Evolutionary conservation across 768 basidiomycete species (phyloP), one percentile per base, ranked within the genome.

Genomic region (Boletus bicolor): DNA sequence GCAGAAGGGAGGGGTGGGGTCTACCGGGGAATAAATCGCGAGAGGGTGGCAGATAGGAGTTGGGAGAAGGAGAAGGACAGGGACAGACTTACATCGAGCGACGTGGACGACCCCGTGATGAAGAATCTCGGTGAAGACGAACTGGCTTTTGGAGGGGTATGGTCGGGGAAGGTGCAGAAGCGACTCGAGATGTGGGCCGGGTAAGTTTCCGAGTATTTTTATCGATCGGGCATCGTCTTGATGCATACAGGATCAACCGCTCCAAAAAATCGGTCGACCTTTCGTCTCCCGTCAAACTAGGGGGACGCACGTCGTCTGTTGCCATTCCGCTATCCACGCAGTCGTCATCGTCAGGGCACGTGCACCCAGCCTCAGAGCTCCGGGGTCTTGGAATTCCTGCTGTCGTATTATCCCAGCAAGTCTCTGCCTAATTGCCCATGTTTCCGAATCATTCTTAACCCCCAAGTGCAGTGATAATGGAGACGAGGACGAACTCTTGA

Each of bases 401-500:
- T 2, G 68, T 79, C 17, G 68, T 78, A 7, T 56, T 79, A 45
- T 73, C 76, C 7, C 68, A 71, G 79, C 78, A 62, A 52, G 73
- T 39, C 34, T 19, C 42, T 32, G 6, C 21, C 12, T 10, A 11
- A 14, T 55, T 17, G 4, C 10, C 24, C 42, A 10, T 42, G n/a
- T 32, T 14, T 35, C 32, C 21, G 35, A 35, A 19, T 11, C 43
- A 12, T 49, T 49, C 45, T 53, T 17, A 54, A 2, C 14, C 15
- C 24, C 19, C 4, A 15, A 46, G 17, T 32, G 55, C 42, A 66
- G 72, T 41, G 63, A 63, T 49, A 63, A 63, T 54, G 70, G 66
- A 8, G 86, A 88, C 11, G 81, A 82, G 19, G 87, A 87, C 14
- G 84, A 87, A 14, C 71, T 85, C n/a, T 70, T 87, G 48, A 91